Percentiles rank a stretch among this genome's conserved stretches.
These are phyloP conservation scores for Wallacemonas sp. DNA, from an alignment of 208 protist species.

Conservation along the genomic window DNA sequence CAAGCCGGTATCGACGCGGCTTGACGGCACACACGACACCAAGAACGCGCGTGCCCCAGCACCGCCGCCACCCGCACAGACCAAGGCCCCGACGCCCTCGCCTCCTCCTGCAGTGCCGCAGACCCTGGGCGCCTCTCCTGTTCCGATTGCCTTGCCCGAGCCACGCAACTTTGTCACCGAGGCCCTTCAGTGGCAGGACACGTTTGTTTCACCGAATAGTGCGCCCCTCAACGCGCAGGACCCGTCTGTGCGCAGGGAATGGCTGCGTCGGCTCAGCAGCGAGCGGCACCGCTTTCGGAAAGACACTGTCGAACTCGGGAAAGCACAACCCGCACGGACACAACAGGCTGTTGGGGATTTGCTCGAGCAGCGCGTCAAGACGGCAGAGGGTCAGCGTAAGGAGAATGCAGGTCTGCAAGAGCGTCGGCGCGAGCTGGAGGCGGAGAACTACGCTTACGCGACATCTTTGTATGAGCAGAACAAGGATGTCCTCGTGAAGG, in stretches of 20 bases:
- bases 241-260: slow-evolving; percentile 26
- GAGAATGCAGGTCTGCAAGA: slow-evolving; percentile 21
- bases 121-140: not conserved
- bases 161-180: slow-evolving; percentile 40
- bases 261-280: slow-evolving; percentile 35
- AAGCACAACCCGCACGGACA: slow-evolving; percentile 23
- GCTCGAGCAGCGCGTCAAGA: slow-evolving; percentile 16
- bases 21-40: too few species aligned
- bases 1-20: too few species aligned
- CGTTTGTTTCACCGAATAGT: slow-evolving; percentile 32
- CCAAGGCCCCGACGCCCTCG: too few species aligned
- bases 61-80: too few species aligned
- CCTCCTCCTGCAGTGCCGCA: too few species aligned
- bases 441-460: slow-evolving; percentile 23
- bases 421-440: slow-evolving; percentile 19
- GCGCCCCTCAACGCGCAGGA: slow-evolving; percentile 27
- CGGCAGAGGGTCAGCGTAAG: slow-evolving; percentile 26
- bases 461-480: slow-evolving; percentile 25
- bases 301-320: slow-evolving; percentile 23
- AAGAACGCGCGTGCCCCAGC: slow-evolving; percentile 3
- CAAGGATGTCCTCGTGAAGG: slow-evolving; percentile 20
- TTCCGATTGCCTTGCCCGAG: slow-evolving; percentile 16
- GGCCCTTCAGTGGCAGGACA: slow-evolving; percentile 37
- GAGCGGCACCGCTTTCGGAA: slow-evolving; percentile 32
- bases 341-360: slow-evolving; percentile 29